Percentiles rank a stretch among this genome's conserved stretches.
These are phyloP conservation scores for Phytophthora citricola DNA, from an alignment of 352 stramenopile genomes.

Conservation along the genomic window DNA sequence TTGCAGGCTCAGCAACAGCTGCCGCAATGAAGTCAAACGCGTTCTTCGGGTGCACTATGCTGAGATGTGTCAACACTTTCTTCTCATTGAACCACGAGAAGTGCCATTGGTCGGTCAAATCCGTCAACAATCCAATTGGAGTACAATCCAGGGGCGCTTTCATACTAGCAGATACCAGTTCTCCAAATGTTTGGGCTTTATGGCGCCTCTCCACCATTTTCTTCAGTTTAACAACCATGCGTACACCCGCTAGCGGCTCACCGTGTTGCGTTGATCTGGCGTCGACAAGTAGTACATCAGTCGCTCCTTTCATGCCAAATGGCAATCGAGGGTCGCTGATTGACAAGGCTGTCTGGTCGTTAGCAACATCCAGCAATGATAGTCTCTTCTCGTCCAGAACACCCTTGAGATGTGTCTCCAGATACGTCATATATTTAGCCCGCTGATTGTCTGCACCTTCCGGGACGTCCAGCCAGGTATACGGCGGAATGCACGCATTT, in stretches of 20 bases:
- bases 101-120: neutral
- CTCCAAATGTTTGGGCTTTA: conserved; percentile 4
- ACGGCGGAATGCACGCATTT: neutral
- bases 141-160: too few species aligned
- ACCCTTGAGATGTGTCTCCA: conserved; percentile 9
- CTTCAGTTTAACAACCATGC: conserved; percentile 5
- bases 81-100: conserved; percentile 22
- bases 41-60: conserved; percentile 11
- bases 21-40: conserved; percentile 15
- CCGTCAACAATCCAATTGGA: too few species aligned
- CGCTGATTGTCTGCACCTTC: conserved; percentile 5
- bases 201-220: neutral
- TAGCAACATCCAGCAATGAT: conserved; percentile 7
- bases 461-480: conserved; percentile 9
- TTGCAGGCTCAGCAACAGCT: conserved; percentile 7
- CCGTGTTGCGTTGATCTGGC: neutral
- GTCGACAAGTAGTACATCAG: conserved; percentile 9
- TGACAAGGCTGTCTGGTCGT: neutral
- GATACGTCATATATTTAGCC: conserved; percentile 8
- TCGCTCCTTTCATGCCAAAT: conserved; percentile 1
- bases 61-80: conserved; percentile 6
- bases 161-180: conserved; percentile 1
- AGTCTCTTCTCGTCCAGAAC: conserved; percentile 7
- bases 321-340: neutral
- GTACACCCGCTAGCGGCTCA: conserved; percentile 1